Percentiles rank a stretch among this genome's conserved stretches.
phyloP scores from a whole-genome alignment of 2,329 filamentous ascomycete species.

The Didymella arachidicola region DNA sequence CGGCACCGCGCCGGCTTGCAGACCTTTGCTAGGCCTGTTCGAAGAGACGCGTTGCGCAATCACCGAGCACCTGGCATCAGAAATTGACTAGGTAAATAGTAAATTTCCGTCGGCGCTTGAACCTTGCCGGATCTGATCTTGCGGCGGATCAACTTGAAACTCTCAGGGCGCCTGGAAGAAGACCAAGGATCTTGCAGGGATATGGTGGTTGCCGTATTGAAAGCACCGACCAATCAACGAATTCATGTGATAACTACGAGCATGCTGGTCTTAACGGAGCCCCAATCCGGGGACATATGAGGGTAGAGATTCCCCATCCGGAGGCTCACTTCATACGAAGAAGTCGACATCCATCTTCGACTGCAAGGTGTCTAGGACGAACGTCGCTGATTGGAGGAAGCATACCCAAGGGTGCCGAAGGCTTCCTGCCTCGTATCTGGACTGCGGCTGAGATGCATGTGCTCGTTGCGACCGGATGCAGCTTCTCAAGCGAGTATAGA shows the following conservation, averaged over 20 bases:
- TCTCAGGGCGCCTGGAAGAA: conserved; percentile 39
- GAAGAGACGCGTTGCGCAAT: conserved; percentile 49
- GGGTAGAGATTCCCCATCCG: conserved; percentile 1
- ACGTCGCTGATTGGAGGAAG: conserved; percentile 13
- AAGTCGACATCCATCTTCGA: neutral
- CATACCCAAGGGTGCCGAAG: conserved; percentile 2
- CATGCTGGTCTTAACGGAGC: conserved; percentile 11
- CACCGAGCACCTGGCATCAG: conserved; percentile 49
- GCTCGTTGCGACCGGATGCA: conserved; percentile 11
- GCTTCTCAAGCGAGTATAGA: conserved; percentile 1
- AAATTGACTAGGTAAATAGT: conserved; percentile 19
- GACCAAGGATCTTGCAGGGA: conserved; percentile 42
- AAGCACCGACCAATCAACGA: conserved; percentile 35
- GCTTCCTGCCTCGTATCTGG: conserved; percentile 8
- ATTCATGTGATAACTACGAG: conserved; percentile 11
- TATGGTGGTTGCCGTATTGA: conserved; percentile 36
- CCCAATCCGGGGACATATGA: neutral
- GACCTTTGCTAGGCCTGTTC: conserved; percentile 20
- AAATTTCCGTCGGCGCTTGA: conserved; percentile 34
- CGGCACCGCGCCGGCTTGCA: conserved; percentile 29
- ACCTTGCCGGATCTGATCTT: conserved; percentile 41
- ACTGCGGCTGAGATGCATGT: conserved; percentile 20
- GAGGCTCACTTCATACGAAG: neutral
- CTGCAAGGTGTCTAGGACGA: conserved; percentile 5
- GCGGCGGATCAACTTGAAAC: conserved; percentile 47